phyloP scores from a whole-genome alignment of 83 land plant genomes.

The Isoetes engelmannii region DNA sequence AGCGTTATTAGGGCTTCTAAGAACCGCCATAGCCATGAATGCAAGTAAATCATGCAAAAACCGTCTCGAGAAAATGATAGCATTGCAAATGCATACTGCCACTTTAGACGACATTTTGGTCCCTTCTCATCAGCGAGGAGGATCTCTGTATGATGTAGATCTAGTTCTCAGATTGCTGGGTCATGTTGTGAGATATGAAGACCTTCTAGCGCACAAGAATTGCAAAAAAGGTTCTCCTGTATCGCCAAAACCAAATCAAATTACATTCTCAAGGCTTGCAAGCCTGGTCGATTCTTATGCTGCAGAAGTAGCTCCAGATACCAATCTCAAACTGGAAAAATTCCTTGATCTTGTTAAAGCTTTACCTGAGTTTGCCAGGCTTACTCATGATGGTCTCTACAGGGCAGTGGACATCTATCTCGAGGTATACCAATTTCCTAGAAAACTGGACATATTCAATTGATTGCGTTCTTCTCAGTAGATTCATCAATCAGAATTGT shows the following conservation, averaged over 20 bases:
- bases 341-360: conserved; percentile 36
- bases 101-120: conserved; percentile 57
- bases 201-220: too few species aligned
- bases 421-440: conserved; percentile 33
- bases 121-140: conserved; percentile 32
- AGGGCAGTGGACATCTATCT: conserved; percentile 54
- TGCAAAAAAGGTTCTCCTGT: too few species aligned
- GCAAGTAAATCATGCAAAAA: conserved; percentile 31
- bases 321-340: conserved; percentile 45
- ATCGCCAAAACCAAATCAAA: too few species aligned
- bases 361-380: conserved; percentile 53
- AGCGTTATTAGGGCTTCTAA: conserved; percentile 46
- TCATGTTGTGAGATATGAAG: too few species aligned
- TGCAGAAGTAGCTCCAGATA: conserved; percentile 68
- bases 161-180: conserved; percentile 41
- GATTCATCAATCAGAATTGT: not conserved
- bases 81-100: conserved; percentile 47
- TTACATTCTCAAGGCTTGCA: conserved; percentile 25
- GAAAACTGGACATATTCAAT: too few species aligned
- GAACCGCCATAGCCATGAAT: conserved; percentile 31
- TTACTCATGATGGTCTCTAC: conserved; percentile 44
- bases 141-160: conserved; percentile 58
- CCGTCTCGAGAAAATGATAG: conserved; percentile 62
- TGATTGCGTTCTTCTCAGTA: not conserved
- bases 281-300: conserved; percentile 45